Evolutionary conservation across 2,329 filamentous ascomycete genomes (phyloP).

Genomic region (Ophiostoma triangulosporum): DNA sequence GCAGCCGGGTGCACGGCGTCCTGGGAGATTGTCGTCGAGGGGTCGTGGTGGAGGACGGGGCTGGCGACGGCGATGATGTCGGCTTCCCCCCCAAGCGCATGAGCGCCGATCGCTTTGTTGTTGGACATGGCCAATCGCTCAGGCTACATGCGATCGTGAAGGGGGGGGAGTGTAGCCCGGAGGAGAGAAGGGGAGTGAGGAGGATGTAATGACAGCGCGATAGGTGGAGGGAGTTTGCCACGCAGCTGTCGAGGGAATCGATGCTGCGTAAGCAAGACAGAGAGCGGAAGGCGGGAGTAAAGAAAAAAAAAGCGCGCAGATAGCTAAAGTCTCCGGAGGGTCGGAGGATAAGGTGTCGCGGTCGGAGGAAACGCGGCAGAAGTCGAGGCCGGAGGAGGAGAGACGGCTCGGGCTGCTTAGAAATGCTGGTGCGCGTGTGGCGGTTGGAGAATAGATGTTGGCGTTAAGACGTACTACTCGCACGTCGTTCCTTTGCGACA

Average conservation of each 20-base stretch:
- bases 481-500: background rate
- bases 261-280: constrained; percentile 6
- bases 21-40: background rate
- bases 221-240: constrained; percentile 1
- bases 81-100: constrained; percentile 26
- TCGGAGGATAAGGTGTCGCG: background rate
- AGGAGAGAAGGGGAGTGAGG: constrained; percentile 4
- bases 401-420: background rate
- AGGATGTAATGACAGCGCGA: constrained; percentile 6
- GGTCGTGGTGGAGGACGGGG: constrained; percentile 8
- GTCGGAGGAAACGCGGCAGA: background rate
- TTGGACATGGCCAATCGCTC: constrained; percentile 34
- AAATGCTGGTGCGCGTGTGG: background rate
- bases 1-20: constrained; percentile 11
- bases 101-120: constrained; percentile 39
- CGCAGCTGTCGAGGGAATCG: constrained; percentile 6
- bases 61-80: constrained; percentile 17
- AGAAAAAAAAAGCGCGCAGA: background rate
- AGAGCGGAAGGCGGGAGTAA: background rate
- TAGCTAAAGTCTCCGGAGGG: background rate
- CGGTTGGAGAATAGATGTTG: background rate
- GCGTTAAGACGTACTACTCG: background rate
- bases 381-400: background rate
- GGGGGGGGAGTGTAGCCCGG: constrained; percentile 15
- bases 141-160: constrained; percentile 18